Conservation (phyloP, 208 protist genomes). For the Naegleria fowleri region DNA sequence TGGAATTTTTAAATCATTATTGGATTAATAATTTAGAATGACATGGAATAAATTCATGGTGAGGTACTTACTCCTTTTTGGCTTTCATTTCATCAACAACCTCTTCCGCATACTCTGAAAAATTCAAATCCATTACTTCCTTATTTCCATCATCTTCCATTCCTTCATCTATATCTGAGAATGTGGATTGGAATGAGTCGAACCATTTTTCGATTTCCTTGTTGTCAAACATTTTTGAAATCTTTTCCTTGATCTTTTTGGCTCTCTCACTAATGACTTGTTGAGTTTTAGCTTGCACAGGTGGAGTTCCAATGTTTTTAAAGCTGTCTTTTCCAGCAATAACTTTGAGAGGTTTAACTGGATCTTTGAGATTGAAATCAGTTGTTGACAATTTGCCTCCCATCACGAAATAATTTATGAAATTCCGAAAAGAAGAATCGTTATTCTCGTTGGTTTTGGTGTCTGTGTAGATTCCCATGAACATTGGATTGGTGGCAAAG, state of each 20-base stretch:
- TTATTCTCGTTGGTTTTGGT: neutral
- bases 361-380: neutral
- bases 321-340: neutral
- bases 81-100: neutral
- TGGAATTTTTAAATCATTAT: neutral
- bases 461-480: neutral
- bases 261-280: neutral
- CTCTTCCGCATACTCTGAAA: neutral
- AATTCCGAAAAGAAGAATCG: neutral
- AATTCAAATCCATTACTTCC: neutral
- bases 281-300: neutral
- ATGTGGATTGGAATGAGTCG: neutral
- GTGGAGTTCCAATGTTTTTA: neutral
- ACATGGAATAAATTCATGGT: too few relatives aligned
- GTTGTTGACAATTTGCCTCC: neutral
- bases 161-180: neutral
- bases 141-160: neutral
- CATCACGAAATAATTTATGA: neutral
- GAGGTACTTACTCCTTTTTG: neutral
- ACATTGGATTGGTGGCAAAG: neutral
- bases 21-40: neutral
- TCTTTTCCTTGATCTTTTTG: neutral
- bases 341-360: neutral
- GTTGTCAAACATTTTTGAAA: neutral
- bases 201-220: slow-evolving; percentile 12